A percentile compares a stretch with the other conserved stretches of the same genome.
phyloP scores from a whole-genome alignment of 2,329 filamentous ascomycete species.

The Cryphonectria naterciae region DNA sequence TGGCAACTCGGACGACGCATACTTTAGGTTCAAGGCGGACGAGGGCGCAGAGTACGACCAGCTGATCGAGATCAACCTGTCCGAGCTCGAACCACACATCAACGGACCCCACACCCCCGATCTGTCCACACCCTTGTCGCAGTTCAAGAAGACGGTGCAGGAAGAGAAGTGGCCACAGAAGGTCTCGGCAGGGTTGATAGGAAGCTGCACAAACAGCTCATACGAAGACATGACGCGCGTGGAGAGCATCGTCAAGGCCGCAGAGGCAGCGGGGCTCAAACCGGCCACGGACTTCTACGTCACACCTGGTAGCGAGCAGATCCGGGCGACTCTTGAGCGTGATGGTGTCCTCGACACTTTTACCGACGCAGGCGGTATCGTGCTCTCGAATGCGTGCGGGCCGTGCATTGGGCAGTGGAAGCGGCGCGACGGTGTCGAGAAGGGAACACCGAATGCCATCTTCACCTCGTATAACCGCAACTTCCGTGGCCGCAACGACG shows the following conservation, averaged over 20 bases:
- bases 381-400: constrained; percentile 93
- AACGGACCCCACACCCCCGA: constrained; percentile 98
- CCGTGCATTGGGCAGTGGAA: constrained; percentile 96
- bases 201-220: constrained; percentile 97
- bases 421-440: constrained; percentile 80
- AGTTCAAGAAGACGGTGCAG: constrained; percentile 83
- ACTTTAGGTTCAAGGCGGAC: constrained; percentile 75
- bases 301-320: constrained; percentile 95
- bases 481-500: constrained; percentile 95
- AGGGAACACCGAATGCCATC: constrained; percentile 91
- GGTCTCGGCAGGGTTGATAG: constrained; percentile 91
- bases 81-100: constrained; percentile 89
- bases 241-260: constrained; percentile 91
- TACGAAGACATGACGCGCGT: constrained; percentile 98
- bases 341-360: constrained; percentile 88
- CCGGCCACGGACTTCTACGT: constrained; percentile 93
- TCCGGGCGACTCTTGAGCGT: constrained; percentile 88
- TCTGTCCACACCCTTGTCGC: constrained; percentile 86
- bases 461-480: constrained; percentile 98
- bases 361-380: constrained; percentile 80
- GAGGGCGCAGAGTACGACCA: constrained; percentile 85
- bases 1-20: constrained; percentile 50
- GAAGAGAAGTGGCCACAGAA: constrained; percentile 88
- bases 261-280: constrained; percentile 83
- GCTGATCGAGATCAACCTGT: constrained; percentile 87